Evolutionary conservation across 2,329 filamentous ascomycete species (phyloP), one percentile per base, ranked within the genome.

Genomic region (Colletotrichum tanaceti): DNA sequence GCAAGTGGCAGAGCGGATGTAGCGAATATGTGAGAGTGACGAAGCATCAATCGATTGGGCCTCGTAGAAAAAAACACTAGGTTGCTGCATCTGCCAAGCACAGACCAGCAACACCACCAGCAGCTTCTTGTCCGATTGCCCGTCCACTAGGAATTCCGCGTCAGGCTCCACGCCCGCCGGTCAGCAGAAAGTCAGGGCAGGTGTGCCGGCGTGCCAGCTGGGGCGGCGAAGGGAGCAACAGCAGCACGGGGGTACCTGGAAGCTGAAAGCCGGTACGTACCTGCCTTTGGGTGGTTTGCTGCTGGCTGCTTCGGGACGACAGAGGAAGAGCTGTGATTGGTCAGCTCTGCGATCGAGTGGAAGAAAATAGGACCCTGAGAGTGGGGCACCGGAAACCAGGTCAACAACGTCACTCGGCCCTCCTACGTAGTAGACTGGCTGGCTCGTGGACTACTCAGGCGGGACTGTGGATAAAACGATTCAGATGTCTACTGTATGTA

Each of bases 81-180:
- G 70, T 71, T 71, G 65, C 70, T 72, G 62, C 78, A 80, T 63
- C 72, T 80, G 10, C 78, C 78, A 32, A 78, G 79, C 63, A 80
- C 79, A 70, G 74, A 76, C 71, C 79, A 80, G 50, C 54, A 68
- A 35, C 47, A 38, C 58, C 47, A 38, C 58, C 58, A 57, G 43
- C 57, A 69, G 66, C 62, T 68, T 32, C 50, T n/a, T 53, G 18
- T 10, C 50, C 50, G 32, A 13, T 54, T 64, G 39, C 20, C 20
- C 41, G 14, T 39, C 44, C 62, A 39, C 61, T 50, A 65, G 47
- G 49, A 53, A 47, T 24, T 24, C 22, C 38, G 39, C 28, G 61
- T 53, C 46, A 65, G 46, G 57, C 38, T 43, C 52, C 60, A 39
- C 5, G 38, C 35, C 46, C 22, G 52, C 58, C 35, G 60, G 53